A percentile compares a stretch with the other conserved stretches of the same genome.
phyloP scores from a whole-genome alignment of 2,329 filamentous ascomycete genomes.

The Fusarium circinatum region DNA sequence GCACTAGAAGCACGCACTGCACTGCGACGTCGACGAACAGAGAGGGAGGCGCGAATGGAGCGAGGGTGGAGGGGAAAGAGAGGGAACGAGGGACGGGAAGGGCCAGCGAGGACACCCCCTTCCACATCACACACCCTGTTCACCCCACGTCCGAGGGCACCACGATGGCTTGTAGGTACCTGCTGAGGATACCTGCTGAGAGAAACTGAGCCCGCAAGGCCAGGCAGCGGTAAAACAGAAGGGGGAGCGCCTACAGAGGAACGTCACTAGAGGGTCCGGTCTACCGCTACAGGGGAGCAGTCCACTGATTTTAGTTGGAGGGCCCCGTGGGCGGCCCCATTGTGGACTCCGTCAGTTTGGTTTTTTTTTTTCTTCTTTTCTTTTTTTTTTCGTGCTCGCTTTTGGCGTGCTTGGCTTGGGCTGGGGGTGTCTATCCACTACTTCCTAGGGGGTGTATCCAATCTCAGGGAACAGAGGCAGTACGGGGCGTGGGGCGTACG shows the following conservation, averaged over 20 bases:
- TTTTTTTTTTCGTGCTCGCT: background rate
- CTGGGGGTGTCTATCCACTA: constrained; percentile 11
- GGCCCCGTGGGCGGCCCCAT: constrained; percentile 29
- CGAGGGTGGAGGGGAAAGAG: constrained; percentile 34
- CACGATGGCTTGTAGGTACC: constrained; percentile 27
- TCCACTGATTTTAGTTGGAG: constrained; percentile 20
- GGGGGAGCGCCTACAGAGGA: constrained; percentile 27
- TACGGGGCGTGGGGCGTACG: constrained; percentile 36
- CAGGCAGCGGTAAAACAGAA: constrained; percentile 44
- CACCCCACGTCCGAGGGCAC: constrained; percentile 33
- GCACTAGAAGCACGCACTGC: constrained; percentile 41
- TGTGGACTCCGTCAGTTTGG: constrained; percentile 16
- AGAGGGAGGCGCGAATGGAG: constrained; percentile 38
- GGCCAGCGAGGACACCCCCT: constrained; percentile 10
- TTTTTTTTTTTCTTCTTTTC: background rate
- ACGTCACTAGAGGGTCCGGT: constrained; percentile 31
- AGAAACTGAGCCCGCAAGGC: constrained; percentile 32
- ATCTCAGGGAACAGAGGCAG: constrained; percentile 10
- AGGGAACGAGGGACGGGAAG: constrained; percentile 38
- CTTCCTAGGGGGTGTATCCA: constrained; percentile 12
- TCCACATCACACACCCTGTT: constrained; percentile 2
- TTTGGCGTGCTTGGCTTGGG: constrained; percentile 3
- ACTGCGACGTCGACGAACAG: constrained; percentile 33
- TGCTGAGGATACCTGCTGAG: constrained; percentile 42
- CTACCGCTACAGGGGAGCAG: constrained; percentile 32